Evolutionary conservation across 495 filamentous ascomycete genomes (phyloP).

Genomic region (Annulohypoxylon bovei): DNA sequence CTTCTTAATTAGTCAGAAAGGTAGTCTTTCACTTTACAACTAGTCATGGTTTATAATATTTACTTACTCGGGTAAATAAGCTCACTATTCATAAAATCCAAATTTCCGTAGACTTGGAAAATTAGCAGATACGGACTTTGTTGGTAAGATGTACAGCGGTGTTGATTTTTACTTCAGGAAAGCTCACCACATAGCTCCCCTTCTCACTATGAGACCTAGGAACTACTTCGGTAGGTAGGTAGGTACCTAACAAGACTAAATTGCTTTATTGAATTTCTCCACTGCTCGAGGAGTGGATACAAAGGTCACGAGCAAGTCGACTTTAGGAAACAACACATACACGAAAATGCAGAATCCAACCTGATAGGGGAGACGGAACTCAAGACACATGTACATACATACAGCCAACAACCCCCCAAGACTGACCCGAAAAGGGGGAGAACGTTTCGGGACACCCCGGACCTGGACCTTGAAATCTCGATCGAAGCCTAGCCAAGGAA

Average conservation of each 20-base stretch:
- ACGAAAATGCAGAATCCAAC: not conserved
- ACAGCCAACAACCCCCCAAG: not conserved
- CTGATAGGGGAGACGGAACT: not conserved
- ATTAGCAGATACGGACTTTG: not conserved
- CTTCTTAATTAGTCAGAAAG: not conserved
- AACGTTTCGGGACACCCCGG: conserved; percentile 4
- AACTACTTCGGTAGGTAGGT: not conserved
- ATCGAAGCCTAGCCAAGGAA: conserved; percentile 29
- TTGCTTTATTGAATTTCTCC: not conserved
- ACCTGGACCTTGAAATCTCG: conserved; percentile 30
- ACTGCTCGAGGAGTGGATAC: not conserved
- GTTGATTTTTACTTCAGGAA: conserved; percentile 1
- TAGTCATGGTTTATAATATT: not conserved
- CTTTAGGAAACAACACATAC: conserved; percentile 4
- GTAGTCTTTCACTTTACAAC: not conserved
- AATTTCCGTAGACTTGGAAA: not conserved
- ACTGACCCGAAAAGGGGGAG: not conserved
- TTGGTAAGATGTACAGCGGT: not conserved
- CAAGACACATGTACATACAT: not conserved
- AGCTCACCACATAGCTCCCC: not conserved
- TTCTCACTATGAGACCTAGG: not conserved
- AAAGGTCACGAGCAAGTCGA: not conserved
- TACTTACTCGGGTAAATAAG: not conserved
- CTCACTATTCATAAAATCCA: not conserved
- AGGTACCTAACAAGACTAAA: not conserved